Evolutionary conservation across 257 asterid genomes (phyloP), one percentile per base, ranked within the genome.

Genomic region (Petunia secreta): DNA sequence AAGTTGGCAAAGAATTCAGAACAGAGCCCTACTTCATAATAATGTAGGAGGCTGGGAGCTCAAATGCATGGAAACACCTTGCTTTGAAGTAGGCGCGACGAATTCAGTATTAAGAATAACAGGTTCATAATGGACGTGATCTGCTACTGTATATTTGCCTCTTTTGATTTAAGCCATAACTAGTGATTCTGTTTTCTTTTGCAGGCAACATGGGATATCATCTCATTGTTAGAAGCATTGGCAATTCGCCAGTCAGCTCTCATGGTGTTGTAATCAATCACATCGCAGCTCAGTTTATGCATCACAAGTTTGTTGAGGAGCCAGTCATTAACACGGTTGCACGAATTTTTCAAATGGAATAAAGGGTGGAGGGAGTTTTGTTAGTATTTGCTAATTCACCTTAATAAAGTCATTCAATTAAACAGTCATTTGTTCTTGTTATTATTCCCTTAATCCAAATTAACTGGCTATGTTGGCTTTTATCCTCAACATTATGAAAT

Each of bases 1-100:
- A 93, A 95, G 86, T 84, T 92, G 85, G 89, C 92, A 25, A 93
- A 93, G 89, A 73, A 83, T 16, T 86, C 84, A 0, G 92, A 91
- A 36, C 86, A 48, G 77, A 34, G 34, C 58, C 36, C 60, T 71
- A 34, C 60, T 25, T 71, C 44, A 71, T 48, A 34, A 34, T 71
- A 10, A 25, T 71, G 41, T 44, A 40, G 41, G 16, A 10, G 43
- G 10, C 41, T 10, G 59, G 77, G 59, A 48, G 41, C 76, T 69
- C 58, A 69, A 69, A 25, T 46, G 34, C 44, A 34, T 34, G 13
- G 58, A 11, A 25, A 68, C 48, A 34, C 16, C 43, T 5, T 71
- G 44, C 77, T 48, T 48, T 71, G 50, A 71, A 48, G 59, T 5
- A 0, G 60, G 13, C 5, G 60, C 16, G 77, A 5, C 2, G 6